Base-by-base conservation (phyloP, 495 filamentous ascomycete species). In the Staphylotrichum longicolle region DNA sequence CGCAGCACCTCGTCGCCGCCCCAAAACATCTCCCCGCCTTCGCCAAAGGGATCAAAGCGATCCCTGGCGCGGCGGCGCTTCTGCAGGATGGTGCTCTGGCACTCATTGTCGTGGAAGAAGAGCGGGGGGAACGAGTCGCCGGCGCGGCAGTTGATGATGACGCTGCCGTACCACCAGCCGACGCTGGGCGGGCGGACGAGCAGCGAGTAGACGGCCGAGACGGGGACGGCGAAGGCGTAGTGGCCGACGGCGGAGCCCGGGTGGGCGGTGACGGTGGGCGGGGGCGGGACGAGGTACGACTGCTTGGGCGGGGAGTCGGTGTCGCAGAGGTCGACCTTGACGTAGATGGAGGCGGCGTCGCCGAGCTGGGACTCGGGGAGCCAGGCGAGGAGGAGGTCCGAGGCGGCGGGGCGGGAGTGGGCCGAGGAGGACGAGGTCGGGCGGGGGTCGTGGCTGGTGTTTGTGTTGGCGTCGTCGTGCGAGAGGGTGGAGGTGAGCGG, bases 41-140 rank as follows among this genome's bases (percentile, higher is more conserved):
- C 90, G 11, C 86, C 85, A 67, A 96, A 98, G 0, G 94, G 95
- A 67, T 96, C 91, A 66, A 98, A 97, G 46, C 74, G 88, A 27
- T 96, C 90, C 62, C 84, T 82, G 1, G 89, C 86, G 39, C 88
- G 77, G 70, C 86, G 90, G 81, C 92, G 95, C 75, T 93, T 91
- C 75, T 97, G 93, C 53, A 95, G 73, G 42, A 98, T 96, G 6
- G 94, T 98, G 48, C 88, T 92, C 73, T 96, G 89, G 74, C 94
- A 98, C 79, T 98, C 95, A 57, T 83, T 89, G 67, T 98, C 94
- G 65, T 98, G 94, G 74, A 98, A 98, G 75, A 98, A 98, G 5
- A 98, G 78, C 9, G 95, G 91, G 0, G 94, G 94, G 68, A 97
- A 97, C 69, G 86, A 89, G 71, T 97, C 91, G 3, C 95, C 94